Conservation (phyloP, 2,329 filamentous ascomycete species). For the Orbilia javanica region DNA sequence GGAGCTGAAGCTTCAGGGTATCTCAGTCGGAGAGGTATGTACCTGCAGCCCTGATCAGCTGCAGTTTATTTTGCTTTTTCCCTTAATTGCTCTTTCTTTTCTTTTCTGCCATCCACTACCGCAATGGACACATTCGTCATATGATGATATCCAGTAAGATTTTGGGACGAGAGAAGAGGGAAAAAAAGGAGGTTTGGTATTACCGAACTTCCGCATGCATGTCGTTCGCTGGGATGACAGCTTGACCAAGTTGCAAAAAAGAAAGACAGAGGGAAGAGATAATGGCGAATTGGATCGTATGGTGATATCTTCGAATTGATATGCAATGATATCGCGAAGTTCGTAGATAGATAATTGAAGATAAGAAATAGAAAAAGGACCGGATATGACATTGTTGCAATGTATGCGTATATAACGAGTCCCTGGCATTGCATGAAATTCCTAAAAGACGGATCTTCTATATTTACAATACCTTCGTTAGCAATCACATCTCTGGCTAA, state of each 20-base stretch:
- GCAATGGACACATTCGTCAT: too few relatives aligned
- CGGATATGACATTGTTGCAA: too few relatives aligned
- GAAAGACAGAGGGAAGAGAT: not conserved
- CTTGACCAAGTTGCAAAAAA: not conserved
- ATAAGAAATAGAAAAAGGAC: too few relatives aligned
- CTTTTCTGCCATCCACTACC: not conserved
- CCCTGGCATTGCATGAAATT: not conserved
- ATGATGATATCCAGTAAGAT: not conserved
- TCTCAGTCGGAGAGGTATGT: conserved; percentile 5
- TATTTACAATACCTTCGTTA: conserved; percentile 16
- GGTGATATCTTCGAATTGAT: not conserved
- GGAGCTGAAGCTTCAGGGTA: not conserved
- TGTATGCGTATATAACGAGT: not conserved
- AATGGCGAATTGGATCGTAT: not conserved
- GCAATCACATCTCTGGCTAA: not conserved
- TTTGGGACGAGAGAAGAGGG: not conserved
- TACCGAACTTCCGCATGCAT: conserved; percentile 44
- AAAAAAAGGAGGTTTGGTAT: conserved; percentile 23
- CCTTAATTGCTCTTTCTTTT: conserved; percentile 28
- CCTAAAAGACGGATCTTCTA: not conserved
- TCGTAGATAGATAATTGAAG: not conserved
- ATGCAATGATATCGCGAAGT: not conserved
- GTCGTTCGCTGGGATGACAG: too few relatives aligned
- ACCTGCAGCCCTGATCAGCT: conserved; percentile 52
- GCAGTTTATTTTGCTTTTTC: conserved; percentile 23